A percentile compares a stretch with the other conserved stretches of the same genome.
phyloP scores from a whole-genome alignment of 2,329 filamentous ascomycete genomes.

The Aureobasidium sp. region DNA sequence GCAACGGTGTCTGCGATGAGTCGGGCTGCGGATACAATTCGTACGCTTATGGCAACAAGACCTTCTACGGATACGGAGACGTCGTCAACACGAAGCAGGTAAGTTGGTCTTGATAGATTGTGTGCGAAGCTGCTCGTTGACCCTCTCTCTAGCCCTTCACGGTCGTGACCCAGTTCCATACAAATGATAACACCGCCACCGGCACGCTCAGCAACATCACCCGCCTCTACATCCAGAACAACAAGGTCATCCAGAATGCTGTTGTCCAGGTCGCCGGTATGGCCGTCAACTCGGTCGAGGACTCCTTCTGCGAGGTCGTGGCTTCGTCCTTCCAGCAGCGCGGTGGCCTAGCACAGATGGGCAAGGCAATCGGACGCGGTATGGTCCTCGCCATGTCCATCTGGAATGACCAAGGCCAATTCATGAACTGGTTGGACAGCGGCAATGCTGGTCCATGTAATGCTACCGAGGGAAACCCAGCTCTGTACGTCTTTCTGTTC shows the following conservation, averaged over 20 bases:
- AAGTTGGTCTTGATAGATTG: too few species aligned
- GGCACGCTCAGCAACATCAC: constrained; percentile 55
- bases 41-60: constrained; percentile 57
- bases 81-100: constrained; percentile 49
- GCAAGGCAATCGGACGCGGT: constrained; percentile 46
- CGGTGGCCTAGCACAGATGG: constrained; percentile 51
- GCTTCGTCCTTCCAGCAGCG: constrained; percentile 43
- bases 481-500: constrained; percentile 20
- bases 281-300: constrained; percentile 49
- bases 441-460: constrained; percentile 49
- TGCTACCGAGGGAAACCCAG: constrained; percentile 47
- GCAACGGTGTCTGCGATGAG: constrained; percentile 57
- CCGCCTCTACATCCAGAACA: constrained; percentile 59
- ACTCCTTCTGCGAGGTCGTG: constrained; percentile 44
- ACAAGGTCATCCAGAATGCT: constrained; percentile 52
- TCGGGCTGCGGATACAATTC: constrained; percentile 66
- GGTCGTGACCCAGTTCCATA: constrained; percentile 61
- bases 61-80: constrained; percentile 54
- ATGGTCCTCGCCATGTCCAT: constrained; percentile 60
- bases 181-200: constrained; percentile 40
- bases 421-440: constrained; percentile 69
- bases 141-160: neutral
- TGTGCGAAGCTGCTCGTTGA: neutral
- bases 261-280: constrained; percentile 36
- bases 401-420: constrained; percentile 59